Evolutionary conservation across 2,329 filamentous ascomycete genomes (phyloP), one percentile per base, ranked within the genome.

Genomic region (Sporothrix dimorphospora): DNA sequence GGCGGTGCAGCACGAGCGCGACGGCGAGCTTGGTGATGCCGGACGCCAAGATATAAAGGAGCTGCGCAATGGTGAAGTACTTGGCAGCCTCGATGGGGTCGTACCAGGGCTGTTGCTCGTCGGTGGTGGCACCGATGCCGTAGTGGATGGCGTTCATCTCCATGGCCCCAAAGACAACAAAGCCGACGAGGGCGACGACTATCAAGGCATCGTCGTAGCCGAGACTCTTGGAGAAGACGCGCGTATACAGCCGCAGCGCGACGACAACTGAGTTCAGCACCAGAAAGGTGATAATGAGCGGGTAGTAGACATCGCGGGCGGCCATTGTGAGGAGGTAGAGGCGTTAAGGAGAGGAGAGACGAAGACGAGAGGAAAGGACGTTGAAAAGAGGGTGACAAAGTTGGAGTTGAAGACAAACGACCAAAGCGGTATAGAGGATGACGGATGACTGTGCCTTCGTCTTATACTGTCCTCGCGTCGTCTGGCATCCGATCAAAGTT

Each of bases 11-110:
- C 7, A 72, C 71, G 2, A 65, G 38, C 5, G 65, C 65, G 11
- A 72, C 71, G 21, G 71, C 65, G 14, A 72, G 65, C 66, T 69
- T 72, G 19, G 65, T 47, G 57, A 72, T 55, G 55, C 71, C 71
- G 3, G 71, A 72, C 1, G 71, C n/a, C 6, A 72, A 6, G 19
- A 69, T 69, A n/a, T 72, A 72, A 14, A 72, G 27, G 1, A 72
- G 53, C 53, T 72, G 71, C 7, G 66, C 66, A 38, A 72, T 63
- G 27, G 71, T 72, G 19, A 72, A 72, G 57, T 69, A 72, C 71
- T 72, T 72, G 42, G 71, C 65, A 4, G 71, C 71, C 21, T 65
- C 38, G 14, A 69, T 53, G 3, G 42, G 19, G 19, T 72, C 55
- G 49, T 34, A 72, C 38, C 30, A 30, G 3, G 19, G 9, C 34